Evolutionary conservation across 257 asterid genomes (phyloP), one percentile per base, ranked within the genome.

Genomic region (Nemophila menziesii): DNA sequence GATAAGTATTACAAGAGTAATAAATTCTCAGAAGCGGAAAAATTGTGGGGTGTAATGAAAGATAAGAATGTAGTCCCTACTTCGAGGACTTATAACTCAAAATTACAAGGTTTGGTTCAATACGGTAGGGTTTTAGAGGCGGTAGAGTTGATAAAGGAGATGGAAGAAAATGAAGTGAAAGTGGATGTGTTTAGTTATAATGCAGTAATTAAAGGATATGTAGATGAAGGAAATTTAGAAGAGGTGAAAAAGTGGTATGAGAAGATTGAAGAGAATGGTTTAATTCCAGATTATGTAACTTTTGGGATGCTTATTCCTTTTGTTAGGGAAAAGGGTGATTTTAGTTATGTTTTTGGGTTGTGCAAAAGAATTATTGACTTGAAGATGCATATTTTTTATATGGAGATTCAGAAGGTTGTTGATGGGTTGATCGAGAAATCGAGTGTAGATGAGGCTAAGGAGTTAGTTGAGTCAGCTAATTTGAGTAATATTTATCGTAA

Each of bases 221-320:
- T 65, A 19, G 42, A 47, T 3, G 62, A 18, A 33, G 68, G 59
- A 38, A 38, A 68, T 5, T 18, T 72, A 51, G 55, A 19, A 42
- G 73, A 56, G 58, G 65, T 61, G 52, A 68, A 68, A 62, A 72
- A 55, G 48, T 72, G 73, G 67, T 72, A 61, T 2, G 18, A 1
- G 2, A 57, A 72, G 42, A 19, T 61, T 51, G 52, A 38, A 11
- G 56, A 24, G 48, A 53, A 62, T 18, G 52, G 37, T 9, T 46
- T 15, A 41, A 44, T 16, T 43, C 70, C 76, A 0, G 57, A 68
- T 27, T 57, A 62, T 48, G 60, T 43, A 0, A 16, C 65, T 20
- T 58, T 48, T 26, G 56, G 44, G 52, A 36, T 5, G 15, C 62
- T 56, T 6, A 48, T 65, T 38, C 51, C 63, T 3, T 55, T 47